A percentile compares a stretch with the other conserved stretches of the same genome.
These are phyloP conservation scores for Sporothrix brunneoviolacea DNA, from an alignment of 2,329 filamentous ascomycete genomes.

Conservation along the genomic window DNA sequence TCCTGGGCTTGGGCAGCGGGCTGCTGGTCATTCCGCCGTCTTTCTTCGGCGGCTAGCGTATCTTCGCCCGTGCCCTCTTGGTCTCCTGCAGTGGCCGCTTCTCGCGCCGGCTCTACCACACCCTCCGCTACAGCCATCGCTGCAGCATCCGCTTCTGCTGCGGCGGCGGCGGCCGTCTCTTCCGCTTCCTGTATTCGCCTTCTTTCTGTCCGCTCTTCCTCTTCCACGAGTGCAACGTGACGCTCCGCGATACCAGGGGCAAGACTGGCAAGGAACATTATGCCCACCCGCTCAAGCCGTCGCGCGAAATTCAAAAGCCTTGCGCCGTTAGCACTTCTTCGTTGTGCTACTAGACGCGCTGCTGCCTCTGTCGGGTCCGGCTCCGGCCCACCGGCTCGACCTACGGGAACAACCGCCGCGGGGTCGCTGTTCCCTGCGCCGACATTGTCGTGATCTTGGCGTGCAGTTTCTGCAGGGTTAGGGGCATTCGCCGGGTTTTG, in stretches of 20 bases:
- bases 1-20: too few relatives aligned
- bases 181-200: conserved; percentile 36
- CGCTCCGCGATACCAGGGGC: conserved; percentile 59
- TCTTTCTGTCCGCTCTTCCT: conserved; percentile 40
- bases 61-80: too few relatives aligned
- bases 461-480: neutral
- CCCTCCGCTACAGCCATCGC: conserved; percentile 20
- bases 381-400: conserved; percentile 16
- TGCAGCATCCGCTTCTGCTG: conserved; percentile 24
- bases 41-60: too few relatives aligned
- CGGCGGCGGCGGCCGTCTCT: conserved; percentile 28
- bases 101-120: neutral
- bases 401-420: conserved; percentile 17
- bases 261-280: conserved; percentile 60
- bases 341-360: conserved; percentile 45
- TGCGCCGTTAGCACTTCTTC: conserved; percentile 37
- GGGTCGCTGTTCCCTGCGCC: conserved; percentile 3
- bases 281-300: conserved; percentile 50
- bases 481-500: neutral
- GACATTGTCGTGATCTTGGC: neutral
- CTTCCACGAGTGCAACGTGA: conserved; percentile 54
- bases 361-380: conserved; percentile 46
- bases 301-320: conserved; percentile 46
- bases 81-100: neutral
- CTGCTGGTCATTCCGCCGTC: too few relatives aligned